These are phyloP conservation scores for Sedum album DNA, from an alignment of 164 flowering plant species.

Conservation along the genomic window DNA sequence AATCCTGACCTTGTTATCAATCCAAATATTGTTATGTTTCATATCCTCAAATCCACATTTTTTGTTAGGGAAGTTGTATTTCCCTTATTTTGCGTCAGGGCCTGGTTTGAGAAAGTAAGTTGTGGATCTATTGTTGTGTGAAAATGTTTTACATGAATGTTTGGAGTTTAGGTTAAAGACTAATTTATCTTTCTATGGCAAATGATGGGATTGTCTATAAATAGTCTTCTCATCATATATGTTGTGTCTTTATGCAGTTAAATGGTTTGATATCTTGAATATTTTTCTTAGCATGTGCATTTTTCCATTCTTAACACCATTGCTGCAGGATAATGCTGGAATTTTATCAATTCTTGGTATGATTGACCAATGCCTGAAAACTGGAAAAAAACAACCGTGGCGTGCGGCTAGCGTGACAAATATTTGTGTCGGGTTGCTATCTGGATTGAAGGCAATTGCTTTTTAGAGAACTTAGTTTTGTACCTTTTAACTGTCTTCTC, in stretches of 20 bases:
- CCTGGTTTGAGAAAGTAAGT: not conserved
- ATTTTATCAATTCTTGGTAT: slow-evolving; percentile 71
- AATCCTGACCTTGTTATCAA: not conserved
- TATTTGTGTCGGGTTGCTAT: slow-evolving; percentile 79
- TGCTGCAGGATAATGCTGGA: slow-evolving; percentile 59
- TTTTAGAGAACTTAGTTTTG: not conserved
- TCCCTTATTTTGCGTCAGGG: not conserved
- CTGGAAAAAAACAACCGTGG: slow-evolving; percentile 80
- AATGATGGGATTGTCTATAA: not conserved
- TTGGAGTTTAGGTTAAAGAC: not conserved
- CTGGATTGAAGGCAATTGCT: slow-evolving; percentile 72
- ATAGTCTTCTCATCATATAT: not conserved
- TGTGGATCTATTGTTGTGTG: not conserved
- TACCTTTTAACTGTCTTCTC: not conserved
- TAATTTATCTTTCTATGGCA: not conserved
- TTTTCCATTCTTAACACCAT: not conserved
- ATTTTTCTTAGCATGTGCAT: not conserved
- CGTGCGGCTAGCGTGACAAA: slow-evolving; percentile 66
- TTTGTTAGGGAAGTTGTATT: not conserved
- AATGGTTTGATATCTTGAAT: not conserved
- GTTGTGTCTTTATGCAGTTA: not conserved
- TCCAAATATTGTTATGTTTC: not conserved
- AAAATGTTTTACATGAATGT: no score
- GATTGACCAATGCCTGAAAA: slow-evolving; percentile 75
- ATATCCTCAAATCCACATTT: not conserved